Evolutionary conservation across 2,329 filamentous ascomycete species (phyloP), one percentile per base, ranked within the genome.

Genomic region (Diaporthe eres): DNA sequence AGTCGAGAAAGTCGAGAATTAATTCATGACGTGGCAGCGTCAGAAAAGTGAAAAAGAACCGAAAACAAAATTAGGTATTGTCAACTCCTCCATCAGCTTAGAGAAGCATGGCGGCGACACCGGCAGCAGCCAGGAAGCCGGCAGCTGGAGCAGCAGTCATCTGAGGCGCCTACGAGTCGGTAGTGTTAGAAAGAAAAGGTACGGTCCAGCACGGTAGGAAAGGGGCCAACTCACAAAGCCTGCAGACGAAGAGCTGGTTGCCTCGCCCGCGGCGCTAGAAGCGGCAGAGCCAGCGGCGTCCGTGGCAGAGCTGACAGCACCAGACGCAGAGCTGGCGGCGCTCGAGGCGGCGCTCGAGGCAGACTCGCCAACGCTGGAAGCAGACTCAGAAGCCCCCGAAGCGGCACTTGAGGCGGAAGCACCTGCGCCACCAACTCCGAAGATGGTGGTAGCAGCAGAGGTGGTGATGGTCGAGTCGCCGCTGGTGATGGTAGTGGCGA

Each of bases 41-140:
- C 70, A 57, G 58, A 67, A 25, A 63, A 72, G 22, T 5, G 53
- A 49, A 37, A 49, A 31, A 63, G n/a, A 71, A 60, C 13, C 58
- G 37, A 49, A 58, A 58, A 63, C 39, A 65, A 67, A n/a, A 15
- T 55, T 55, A 51, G 47, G 47, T 3, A 4, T 63, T 39, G 25
- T 19, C 19, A 5, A 34, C 47, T 37, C 55, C 42, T 63, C 76
- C 0, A 10, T 31, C 61, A 25, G 51, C 77, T 86, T 87, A 90
- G 76, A 90, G 85, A 76, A 90, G 82, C 76, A 88, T 79, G 77
- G 84, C 86, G 55, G 86, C 88, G 61, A 90, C 76, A 80, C 88
- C 88, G 28, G 87, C 88, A 31, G 86, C 88, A 71, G 87, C 88
- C 55, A 90, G 77, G 67, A 89, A 77, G 74, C 87, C 88, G 39